phyloP scores from a whole-genome alignment of 1,284 basidiomycete species.

The Cutaneotrichosporon cavernicola region DNA sequence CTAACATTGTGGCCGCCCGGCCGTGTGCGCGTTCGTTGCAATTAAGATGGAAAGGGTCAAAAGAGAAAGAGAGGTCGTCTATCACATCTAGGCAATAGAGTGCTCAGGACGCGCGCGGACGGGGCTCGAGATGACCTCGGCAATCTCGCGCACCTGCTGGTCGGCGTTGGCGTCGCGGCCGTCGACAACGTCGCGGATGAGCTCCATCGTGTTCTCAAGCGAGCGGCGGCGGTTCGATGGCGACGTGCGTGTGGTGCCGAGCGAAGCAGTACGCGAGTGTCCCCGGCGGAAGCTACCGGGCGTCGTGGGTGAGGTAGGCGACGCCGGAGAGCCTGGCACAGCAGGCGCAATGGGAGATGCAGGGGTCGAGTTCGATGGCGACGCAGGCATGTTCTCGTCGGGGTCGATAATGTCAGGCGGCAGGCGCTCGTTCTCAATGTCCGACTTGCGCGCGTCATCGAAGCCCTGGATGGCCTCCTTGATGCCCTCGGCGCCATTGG shows the following conservation, averaged over 20 bases:
- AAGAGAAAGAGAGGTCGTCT: constrained; percentile 4
- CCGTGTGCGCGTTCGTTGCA: not conserved
- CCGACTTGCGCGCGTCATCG: constrained; percentile 96
- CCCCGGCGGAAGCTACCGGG: constrained; percentile 56
- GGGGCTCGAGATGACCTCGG: constrained; percentile 52
- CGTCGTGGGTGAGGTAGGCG: constrained; percentile 40
- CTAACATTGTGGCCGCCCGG: constrained; percentile 17
- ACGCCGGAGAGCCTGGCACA: constrained; percentile 39
- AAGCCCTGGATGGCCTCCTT: constrained; percentile 93
- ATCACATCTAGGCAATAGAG: constrained; percentile 21
- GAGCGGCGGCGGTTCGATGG: constrained; percentile 89
- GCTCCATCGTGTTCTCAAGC: constrained; percentile 91
- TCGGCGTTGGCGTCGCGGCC: constrained; percentile 58
- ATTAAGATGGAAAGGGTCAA: constrained; percentile 6
- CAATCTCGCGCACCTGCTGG: constrained; percentile 47
- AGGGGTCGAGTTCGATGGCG: constrained; percentile 52
- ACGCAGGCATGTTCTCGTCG: constrained; percentile 57
- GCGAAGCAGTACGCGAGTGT: constrained; percentile 79
- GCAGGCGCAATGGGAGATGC: constrained; percentile 23
- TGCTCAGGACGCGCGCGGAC: constrained; percentile 28
- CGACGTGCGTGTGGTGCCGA: constrained; percentile 95
- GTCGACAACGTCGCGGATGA: constrained; percentile 86
- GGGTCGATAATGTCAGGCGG: constrained; percentile 90
- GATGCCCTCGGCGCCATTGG: constrained; percentile 88
- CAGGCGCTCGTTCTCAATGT: constrained; percentile 97